phyloP scores from a whole-genome alignment of 768 basidiomycete species.

The Lepiota subincarnata region DNA sequence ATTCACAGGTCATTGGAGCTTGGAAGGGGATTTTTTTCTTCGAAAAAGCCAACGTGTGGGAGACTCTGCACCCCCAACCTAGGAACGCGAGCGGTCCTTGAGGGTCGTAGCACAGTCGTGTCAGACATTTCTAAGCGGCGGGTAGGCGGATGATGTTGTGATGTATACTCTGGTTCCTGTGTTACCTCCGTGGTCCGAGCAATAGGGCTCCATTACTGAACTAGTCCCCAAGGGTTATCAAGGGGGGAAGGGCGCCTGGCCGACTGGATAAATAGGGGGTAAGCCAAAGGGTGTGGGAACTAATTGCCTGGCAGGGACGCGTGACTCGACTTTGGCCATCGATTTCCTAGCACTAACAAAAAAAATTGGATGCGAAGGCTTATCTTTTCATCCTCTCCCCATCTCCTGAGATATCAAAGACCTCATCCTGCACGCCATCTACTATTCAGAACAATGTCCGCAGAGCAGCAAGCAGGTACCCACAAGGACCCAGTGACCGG shows the following conservation, averaged over 20 bases:
- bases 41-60: too few relatives aligned
- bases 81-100: too few relatives aligned
- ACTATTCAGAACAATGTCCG: conserved; percentile 34
- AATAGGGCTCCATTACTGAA: background rate
- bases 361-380: conserved; percentile 31
- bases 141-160: background rate
- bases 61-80: too few relatives aligned
- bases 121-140: background rate
- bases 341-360: conserved; percentile 7
- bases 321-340: conserved; percentile 4
- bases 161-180: background rate
- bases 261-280: background rate
- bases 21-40: too few relatives aligned
- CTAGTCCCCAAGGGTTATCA: too few relatives aligned
- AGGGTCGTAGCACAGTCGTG: background rate
- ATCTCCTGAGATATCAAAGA: conserved; percentile 11
- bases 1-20: too few relatives aligned
- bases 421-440: conserved; percentile 9
- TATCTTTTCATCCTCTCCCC: conserved; percentile 24
- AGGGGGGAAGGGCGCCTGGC: too few relatives aligned
- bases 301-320: background rate
- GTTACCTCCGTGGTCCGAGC: background rate
- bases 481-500: conserved; percentile 87
- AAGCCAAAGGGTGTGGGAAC: conserved; percentile 1
- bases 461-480: conserved; percentile 38